Base-by-base conservation (phyloP, 2,329 filamentous ascomycete genomes). In the Akanthomyces lecanii region DNA sequence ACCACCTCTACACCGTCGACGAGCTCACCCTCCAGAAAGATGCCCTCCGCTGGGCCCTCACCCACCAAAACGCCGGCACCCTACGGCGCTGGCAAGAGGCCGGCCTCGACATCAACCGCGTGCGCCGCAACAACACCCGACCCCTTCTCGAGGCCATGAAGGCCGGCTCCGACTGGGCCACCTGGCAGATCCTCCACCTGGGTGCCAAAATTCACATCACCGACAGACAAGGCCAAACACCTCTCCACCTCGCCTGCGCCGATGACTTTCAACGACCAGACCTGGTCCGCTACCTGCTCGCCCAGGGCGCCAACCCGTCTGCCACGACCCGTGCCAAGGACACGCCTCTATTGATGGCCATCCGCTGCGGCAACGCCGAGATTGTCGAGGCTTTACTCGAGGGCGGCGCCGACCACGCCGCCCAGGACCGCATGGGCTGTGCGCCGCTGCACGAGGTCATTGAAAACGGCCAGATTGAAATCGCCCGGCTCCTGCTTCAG, bases 1-100 rank as follows among this genome's bases (percentile, higher is more conserved):
- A 61, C 51, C 59, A 61, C 51, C 59, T 61, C 50, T 61, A 61
- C 51, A 61, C 51, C 28, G 59, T 61, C 50, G 59, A 61, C 30
- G 59, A 61, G 50, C 59, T 61, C 23, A 61, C 59, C 21, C 51
- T 61, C 2, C 59, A 61, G 36, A 61, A 61, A 48, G 59, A 61
- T 23, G 59, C 59, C 59, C 23, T 61, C 18, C 59, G 59, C n/a
- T 61, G 59, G 59, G 59, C 59, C 30, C 51, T 61, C 28, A 54
- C 59, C 23, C 50, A 54, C 23, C 59, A 61, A 44, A 61, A 52
- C 51, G 59, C 50, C 21, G 59, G 59, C 51, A 61, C 59, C 21
- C 33, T 61, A 5, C 59, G 38, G 16, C 59, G 59, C 42, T 61
- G 59, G 59, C 59, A 25, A 8, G 40, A 61, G 50, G 59, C 59